Base-by-base conservation (phyloP, 371 early-diverging fungal genomes). In the Fennellomyces sp. region DNA sequence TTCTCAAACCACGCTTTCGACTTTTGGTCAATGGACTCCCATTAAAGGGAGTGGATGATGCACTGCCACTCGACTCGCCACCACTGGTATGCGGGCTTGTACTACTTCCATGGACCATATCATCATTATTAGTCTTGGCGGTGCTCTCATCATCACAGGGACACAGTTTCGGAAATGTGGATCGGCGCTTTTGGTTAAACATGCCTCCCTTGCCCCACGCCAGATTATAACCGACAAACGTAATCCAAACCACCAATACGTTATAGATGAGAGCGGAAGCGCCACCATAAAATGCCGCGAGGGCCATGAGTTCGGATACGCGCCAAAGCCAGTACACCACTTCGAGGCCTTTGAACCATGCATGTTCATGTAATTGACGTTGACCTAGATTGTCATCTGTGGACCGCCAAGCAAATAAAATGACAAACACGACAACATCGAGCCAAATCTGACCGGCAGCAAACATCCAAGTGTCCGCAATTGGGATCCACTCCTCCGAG, bases 391-490 rank as follows among this genome's bases (percentile, higher is more conserved):
- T 19, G 0, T 66, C 58, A 36, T 74, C 68, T 1, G 68, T 63
- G 3, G 71, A 60, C 10, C 66, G 52, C 67, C 66, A 71, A 3
- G 64, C 61, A 28, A 73, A 64, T 2, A 72, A 17, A 7, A 75
- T 45, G n/a, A 85, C 55, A 52, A 83, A 85, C 11, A 76, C 70
- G 30, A 69, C 75, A 17, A 83, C 59, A 30, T 81, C 79, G 3
- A 78, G 71, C 8, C 67, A 52, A 3, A 82, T 59, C n/a, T 80
- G 74, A 36, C 71, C 79, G 6, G 76, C 65, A 1, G 80, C 77
- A 73, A 73, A 82, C 56, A 88, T 73, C 91, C 91, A 94, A 1
- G 94, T 92, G 64, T 94, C 95, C 23, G 86, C 76, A 54, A 91
- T 71, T 0, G 95, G 94, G 0, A 88, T 71, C 93, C 93, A 94